Evolutionary conservation across 208 protist genomes (phyloP).

Genomic region (Leishmania braziliensis): DNA sequence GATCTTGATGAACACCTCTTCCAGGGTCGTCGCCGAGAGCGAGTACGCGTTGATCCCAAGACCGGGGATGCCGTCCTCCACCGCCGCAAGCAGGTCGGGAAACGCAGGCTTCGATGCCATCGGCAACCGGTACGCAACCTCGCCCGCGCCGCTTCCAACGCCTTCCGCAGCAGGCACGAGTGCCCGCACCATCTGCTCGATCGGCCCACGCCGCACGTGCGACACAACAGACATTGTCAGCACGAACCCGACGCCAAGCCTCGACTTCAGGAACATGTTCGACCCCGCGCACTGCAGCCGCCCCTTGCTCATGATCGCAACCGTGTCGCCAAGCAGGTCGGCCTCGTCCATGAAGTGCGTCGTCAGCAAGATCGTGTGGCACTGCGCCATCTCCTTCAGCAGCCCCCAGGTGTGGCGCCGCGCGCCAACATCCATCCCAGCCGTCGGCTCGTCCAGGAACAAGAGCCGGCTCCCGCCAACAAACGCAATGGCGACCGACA

Average conservation of each 20-base stretch:
- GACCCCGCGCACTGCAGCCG: constrained; percentile 59
- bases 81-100: constrained; percentile 35
- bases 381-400: constrained; percentile 33
- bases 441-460: constrained; percentile 91
- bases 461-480: constrained; percentile 71
- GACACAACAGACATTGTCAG: constrained; percentile 45
- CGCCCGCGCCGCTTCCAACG: constrained; percentile 37
- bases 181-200: constrained; percentile 29
- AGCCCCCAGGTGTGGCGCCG: constrained; percentile 80
- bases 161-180: constrained; percentile 39
- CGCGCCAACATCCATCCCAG: constrained; percentile 78
- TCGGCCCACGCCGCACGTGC: constrained; percentile 16
- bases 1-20: constrained; percentile 77
- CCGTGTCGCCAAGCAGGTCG: constrained; percentile 91
- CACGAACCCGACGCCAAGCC: constrained; percentile 67
- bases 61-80: constrained; percentile 38
- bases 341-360: constrained; percentile 98
- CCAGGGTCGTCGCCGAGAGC: constrained; percentile 70
- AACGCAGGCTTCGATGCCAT: constrained; percentile 46
- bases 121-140: constrained; percentile 60
- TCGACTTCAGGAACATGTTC: constrained; percentile 64
- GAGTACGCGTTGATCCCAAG: constrained; percentile 54
- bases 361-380: constrained; percentile 61
- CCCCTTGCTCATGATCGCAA: constrained; percentile 93
- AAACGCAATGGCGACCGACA: constrained; percentile 86